Conservation (phyloP, 306 rosid species). For the Cicer arietinum region DNA sequence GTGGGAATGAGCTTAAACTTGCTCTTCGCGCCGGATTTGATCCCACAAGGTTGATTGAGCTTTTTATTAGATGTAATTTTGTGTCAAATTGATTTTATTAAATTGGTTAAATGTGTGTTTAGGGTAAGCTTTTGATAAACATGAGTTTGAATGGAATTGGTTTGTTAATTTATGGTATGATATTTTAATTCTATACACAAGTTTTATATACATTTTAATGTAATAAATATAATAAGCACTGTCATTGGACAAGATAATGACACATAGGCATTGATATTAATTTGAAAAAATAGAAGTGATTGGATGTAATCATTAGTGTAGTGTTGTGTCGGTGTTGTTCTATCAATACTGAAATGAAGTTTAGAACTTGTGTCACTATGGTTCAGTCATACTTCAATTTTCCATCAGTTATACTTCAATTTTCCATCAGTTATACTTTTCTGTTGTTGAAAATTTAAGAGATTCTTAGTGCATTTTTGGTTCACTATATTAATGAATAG, state of each 20-base stretch:
- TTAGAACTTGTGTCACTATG: background rate
- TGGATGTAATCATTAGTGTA: no score
- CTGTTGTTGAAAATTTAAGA: background rate
- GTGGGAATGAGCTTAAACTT: slow-evolving; percentile 87
- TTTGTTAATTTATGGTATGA: background rate
- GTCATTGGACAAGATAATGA: no score
- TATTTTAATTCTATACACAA: background rate
- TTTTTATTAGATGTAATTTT: no score
- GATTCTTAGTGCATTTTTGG: slow-evolving; percentile 11
- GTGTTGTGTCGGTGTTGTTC: no score
- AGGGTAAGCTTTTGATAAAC: background rate
- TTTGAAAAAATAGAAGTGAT: no score
- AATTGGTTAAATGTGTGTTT: background rate
- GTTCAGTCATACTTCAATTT: slow-evolving; percentile 13
- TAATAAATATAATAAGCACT: background rate
- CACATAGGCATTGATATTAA: no score
- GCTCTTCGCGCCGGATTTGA: slow-evolving; percentile 90
- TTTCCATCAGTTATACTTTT: background rate
- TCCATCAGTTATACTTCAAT: background rate
- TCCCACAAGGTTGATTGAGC: slow-evolving; percentile 65
- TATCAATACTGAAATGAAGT: background rate
- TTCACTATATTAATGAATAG: slow-evolving; percentile 49
- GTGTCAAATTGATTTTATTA: background rate
- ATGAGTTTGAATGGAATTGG: background rate
- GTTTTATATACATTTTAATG: background rate